These are phyloP conservation scores for Xylariaceae sp. DNA, from an alignment of 2,329 filamentous ascomycete genomes.

Conservation along the genomic window DNA sequence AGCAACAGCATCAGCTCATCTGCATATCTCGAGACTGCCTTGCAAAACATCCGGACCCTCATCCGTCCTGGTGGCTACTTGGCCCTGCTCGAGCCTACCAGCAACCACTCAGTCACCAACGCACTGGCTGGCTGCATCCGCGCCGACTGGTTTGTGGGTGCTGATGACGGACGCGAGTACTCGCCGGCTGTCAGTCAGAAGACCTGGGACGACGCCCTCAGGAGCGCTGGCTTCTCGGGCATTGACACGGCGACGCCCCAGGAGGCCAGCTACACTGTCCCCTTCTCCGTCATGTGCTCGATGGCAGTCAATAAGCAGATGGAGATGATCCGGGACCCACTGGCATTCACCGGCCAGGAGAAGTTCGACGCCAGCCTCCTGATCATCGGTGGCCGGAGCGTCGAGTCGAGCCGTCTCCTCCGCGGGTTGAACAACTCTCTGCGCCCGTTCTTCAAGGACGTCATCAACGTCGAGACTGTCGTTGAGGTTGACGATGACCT, in stretches of 20 bases:
- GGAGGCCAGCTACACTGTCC: neutral
- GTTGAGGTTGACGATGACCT: neutral
- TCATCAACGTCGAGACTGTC: constrained; percentile 4
- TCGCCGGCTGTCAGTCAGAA: constrained; percentile 3
- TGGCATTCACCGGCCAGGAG: neutral
- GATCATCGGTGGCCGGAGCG: constrained; percentile 12
- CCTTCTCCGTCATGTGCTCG: constrained; percentile 8
- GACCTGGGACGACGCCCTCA: constrained; percentile 18
- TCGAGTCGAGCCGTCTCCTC: constrained; percentile 4
- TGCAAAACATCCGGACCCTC: constrained; percentile 20
- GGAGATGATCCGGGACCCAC: constrained; percentile 4
- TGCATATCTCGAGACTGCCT: constrained; percentile 9
- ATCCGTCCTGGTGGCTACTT: constrained; percentile 30
- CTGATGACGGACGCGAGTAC: constrained; percentile 2
- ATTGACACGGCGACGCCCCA: constrained; percentile 15
- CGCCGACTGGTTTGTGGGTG: constrained; percentile 5
- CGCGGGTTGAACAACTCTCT: constrained; percentile 5
- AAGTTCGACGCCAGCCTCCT: constrained; percentile 10
- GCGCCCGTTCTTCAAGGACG: constrained; percentile 4
- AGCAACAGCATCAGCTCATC: constrained; percentile 22
- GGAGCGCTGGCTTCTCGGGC: constrained; percentile 20
- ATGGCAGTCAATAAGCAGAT: constrained; percentile 22
- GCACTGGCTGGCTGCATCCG: constrained; percentile 2
- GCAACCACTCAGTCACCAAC: constrained; percentile 3
- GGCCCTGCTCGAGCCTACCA: constrained; percentile 2